Conservation (phyloP, 805 yeast species). For the Metschnikowia cubensis region DNA sequence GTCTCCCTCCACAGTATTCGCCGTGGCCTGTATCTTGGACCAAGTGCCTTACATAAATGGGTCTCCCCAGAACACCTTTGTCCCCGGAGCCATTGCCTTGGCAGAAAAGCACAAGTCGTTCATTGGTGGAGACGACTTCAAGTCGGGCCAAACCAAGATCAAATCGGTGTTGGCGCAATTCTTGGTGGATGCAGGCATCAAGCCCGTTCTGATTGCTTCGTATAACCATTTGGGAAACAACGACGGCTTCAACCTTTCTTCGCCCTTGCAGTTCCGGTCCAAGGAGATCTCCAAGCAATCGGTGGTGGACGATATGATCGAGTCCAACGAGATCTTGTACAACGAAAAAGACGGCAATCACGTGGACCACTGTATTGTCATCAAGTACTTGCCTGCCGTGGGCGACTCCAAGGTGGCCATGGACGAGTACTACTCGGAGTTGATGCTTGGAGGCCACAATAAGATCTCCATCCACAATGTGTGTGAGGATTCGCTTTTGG, state of each 20-base stretch:
- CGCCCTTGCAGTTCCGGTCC: slow-evolving; percentile 91
- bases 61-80: slow-evolving; percentile 96
- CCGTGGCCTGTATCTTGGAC: slow-evolving; percentile 89
- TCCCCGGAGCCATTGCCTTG: slow-evolving; percentile 88
- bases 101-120: slow-evolving; percentile 73
- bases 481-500: slow-evolving; percentile 92
- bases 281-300: slow-evolving; percentile 92
- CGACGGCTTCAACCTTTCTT: slow-evolving; percentile 87
- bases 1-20: slow-evolving; percentile 91
- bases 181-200: slow-evolving; percentile 95
- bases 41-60: slow-evolving; percentile 90
- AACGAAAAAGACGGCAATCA: slow-evolving; percentile 71
- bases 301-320: slow-evolving; percentile 92
- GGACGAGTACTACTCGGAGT: slow-evolving; percentile 96
- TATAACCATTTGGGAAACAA: slow-evolving; percentile 96
- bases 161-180: slow-evolving; percentile 96
- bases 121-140: slow-evolving; percentile 97
- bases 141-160: slow-evolving; percentile 92
- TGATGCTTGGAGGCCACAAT: slow-evolving; percentile 97
- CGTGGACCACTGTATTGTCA: slow-evolving; percentile 92
- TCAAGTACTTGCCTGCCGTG: slow-evolving; percentile 90
- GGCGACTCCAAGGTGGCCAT: slow-evolving; percentile 97
- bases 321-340: slow-evolving; percentile 78
- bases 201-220: slow-evolving; percentile 90
- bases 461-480: slow-evolving; percentile 91